Conservation (phyloP, 2,329 filamentous ascomycete genomes). For the Alternaria panax region DNA sequence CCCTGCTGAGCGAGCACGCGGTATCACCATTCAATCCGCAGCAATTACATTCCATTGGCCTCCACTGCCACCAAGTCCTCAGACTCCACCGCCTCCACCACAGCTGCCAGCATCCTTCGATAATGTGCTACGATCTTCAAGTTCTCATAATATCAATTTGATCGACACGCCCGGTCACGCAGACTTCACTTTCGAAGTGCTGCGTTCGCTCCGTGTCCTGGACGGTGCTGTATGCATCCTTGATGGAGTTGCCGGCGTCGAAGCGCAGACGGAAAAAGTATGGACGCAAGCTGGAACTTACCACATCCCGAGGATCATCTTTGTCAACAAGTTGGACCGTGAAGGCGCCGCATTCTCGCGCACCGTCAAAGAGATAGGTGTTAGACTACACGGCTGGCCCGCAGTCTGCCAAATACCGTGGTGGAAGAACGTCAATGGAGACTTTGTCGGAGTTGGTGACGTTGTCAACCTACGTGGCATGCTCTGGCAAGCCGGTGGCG, state of each 20-base stretch:
- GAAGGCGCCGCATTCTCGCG: constrained; percentile 82
- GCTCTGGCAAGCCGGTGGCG: constrained; percentile 72
- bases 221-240: constrained; percentile 93
- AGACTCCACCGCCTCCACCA: constrained; percentile 26
- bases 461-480: constrained; percentile 77
- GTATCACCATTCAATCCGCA: constrained; percentile 97
- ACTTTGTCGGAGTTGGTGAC: constrained; percentile 85
- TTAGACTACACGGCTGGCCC: constrained; percentile 81
- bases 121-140: constrained; percentile 56
- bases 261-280: constrained; percentile 96
- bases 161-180: constrained; percentile 98
- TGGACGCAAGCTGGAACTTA: constrained; percentile 91
- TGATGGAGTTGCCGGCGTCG: constrained; percentile 90
- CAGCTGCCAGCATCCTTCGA: constrained; percentile 43
- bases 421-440: constrained; percentile 78
- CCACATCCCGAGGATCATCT: constrained; percentile 81
- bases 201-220: constrained; percentile 85
- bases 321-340: constrained; percentile 85
- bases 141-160: constrained; percentile 60
- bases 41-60: constrained; percentile 97
- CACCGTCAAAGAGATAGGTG: constrained; percentile 84
- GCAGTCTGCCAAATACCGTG: constrained; percentile 94
- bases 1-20: constrained; percentile 86
- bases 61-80: constrained; percentile 56
- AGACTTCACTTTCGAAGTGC: constrained; percentile 96